Percentiles rank a stretch among this genome's conserved stretches.
Evolutionary conservation across 306 rosid genomes (phyloP).

Genomic region (Herpetospermum pedunculosum): DNA sequence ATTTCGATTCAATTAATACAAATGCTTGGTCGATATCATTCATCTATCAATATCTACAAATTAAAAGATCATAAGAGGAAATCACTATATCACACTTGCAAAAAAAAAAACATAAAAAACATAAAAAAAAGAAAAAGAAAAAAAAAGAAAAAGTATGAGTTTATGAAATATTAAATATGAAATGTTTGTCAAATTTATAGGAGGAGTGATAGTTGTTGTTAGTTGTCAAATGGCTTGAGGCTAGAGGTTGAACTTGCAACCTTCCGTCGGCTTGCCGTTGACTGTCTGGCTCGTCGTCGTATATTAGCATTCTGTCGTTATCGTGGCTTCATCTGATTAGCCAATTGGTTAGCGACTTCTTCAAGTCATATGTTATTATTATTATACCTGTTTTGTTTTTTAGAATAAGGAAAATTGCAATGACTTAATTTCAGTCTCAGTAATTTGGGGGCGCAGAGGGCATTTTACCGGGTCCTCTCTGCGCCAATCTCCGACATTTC

Average conservation of each 20-base stretch:
- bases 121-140: too few species aligned
- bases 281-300: neutral
- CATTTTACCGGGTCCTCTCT: conserved; percentile 22
- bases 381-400: neutral
- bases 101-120: too few species aligned
- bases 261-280: neutral
- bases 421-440: neutral
- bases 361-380: neutral
- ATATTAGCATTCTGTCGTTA: neutral
- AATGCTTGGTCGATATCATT: too few species aligned
- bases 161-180: neutral
- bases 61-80: too few species aligned
- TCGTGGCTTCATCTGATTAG: neutral
- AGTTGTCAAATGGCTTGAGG: neutral
- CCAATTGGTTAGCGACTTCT: neutral
- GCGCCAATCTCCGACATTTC: neutral
- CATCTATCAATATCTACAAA: too few species aligned
- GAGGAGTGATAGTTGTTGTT: neutral
- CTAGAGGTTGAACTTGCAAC: neutral
- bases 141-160: too few species aligned
- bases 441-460: conserved; percentile 13
- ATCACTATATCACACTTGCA: too few species aligned
- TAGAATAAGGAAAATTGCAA: neutral
- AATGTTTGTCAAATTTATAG: neutral
- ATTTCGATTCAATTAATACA: too few species aligned